Percentiles rank a stretch among this genome's conserved stretches.
phyloP scores from a whole-genome alignment of 768 basidiomycete genomes.

The Mycena haematopus region DNA sequence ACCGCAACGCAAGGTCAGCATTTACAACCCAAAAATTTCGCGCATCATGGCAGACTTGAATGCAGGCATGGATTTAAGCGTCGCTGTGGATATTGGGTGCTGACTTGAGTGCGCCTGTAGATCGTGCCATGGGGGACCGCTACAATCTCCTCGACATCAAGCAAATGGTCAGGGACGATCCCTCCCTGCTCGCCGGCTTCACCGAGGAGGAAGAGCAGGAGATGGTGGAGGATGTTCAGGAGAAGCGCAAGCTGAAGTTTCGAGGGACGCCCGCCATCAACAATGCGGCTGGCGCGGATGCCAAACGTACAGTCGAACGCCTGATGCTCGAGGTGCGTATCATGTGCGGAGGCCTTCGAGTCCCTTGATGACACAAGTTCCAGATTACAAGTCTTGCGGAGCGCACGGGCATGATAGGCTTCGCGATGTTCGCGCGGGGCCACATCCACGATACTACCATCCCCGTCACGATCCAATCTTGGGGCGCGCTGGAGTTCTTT shows the following conservation, averaged over 20 bases:
- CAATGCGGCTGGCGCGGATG: neutral
- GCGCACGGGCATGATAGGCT: slow-evolving; percentile 1
- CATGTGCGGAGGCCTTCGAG: too few relatives aligned
- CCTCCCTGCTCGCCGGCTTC: neutral
- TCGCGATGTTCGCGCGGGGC: slow-evolving; percentile 8
- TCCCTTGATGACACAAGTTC: neutral
- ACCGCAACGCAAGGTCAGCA: neutral
- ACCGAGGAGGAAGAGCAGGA: neutral
- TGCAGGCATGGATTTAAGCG: neutral
- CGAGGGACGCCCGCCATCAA: neutral
- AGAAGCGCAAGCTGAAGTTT: neutral
- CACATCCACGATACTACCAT: neutral
- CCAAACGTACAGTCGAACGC: neutral
- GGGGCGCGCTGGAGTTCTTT: slow-evolving; percentile 1
- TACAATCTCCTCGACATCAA: neutral
- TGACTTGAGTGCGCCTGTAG: neutral
- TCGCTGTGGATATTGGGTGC: neutral
- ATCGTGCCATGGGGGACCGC: neutral
- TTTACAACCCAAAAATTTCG: neutral
- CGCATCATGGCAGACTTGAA: neutral
- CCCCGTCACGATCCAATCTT: neutral
- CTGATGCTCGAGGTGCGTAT: slow-evolving; percentile 4
- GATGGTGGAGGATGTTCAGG: neutral
- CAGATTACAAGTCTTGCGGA: neutral
- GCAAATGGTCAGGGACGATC: neutral